Evolutionary conservation across 2,329 filamentous ascomycete genomes (phyloP).

Genomic region (Xylaria polymorpha): DNA sequence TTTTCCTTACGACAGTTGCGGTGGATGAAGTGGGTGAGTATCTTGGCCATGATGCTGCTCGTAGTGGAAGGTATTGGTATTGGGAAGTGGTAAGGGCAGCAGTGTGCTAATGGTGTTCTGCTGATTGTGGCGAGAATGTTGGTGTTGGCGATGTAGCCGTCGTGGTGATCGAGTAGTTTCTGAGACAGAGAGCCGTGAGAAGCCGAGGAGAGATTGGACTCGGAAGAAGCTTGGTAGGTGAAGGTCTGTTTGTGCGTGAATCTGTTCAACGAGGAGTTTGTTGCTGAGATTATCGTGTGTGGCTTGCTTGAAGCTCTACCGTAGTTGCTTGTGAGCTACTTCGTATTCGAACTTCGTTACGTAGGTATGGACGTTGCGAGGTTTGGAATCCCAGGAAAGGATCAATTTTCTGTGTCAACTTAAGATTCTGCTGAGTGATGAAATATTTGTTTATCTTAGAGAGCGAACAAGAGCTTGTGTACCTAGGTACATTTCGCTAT

Average conservation of each 20-base stretch:
- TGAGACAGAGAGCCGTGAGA: neutral
- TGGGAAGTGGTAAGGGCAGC: neutral
- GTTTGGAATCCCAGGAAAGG: neutral
- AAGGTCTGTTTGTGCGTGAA: neutral
- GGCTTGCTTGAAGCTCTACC: neutral
- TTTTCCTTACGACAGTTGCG: neutral
- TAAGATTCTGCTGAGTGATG: neutral
- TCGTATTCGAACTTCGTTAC: neutral
- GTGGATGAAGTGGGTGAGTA: slow-evolving; percentile 14
- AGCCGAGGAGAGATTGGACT: neutral
- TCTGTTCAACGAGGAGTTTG: neutral
- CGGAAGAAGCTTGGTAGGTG: neutral
- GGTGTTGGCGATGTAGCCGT: neutral
- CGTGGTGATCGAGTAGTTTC: neutral
- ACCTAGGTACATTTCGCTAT: neutral
- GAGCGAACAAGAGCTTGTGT: neutral
- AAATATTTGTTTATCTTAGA: neutral
- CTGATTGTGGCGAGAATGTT: neutral
- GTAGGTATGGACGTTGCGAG: neutral
- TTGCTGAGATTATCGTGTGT: neutral
- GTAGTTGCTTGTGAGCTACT: neutral
- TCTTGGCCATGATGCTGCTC: slow-evolving; percentile 3
- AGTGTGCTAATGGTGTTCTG: neutral
- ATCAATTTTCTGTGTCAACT: neutral
- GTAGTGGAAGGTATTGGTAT: neutral